These are phyloP conservation scores for Cercophora sp. DNA, from an alignment of 495 filamentous ascomycete species.

Conservation along the genomic window DNA sequence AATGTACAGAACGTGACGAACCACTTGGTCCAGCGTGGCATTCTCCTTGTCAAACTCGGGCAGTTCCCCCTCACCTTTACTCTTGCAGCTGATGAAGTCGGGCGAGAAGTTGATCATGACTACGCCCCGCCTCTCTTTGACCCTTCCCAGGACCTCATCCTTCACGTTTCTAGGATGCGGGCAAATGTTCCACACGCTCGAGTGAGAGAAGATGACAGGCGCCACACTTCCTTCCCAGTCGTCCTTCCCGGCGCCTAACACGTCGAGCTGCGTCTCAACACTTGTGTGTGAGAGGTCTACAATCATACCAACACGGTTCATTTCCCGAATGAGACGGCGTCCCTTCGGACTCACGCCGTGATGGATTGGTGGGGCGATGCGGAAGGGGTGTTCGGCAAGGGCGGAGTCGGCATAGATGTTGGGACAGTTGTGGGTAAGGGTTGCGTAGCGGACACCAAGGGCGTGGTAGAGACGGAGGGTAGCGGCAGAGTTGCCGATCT, in stretches of 20 bases:
- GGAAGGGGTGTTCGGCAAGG: constrained; percentile 44
- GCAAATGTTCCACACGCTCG: constrained; percentile 61
- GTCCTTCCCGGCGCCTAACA: constrained; percentile 46
- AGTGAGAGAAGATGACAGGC: constrained; percentile 73
- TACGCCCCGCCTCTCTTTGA: constrained; percentile 56
- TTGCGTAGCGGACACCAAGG: constrained; percentile 86
- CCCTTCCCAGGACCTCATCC: constrained; percentile 62
- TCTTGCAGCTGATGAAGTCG: constrained; percentile 69
- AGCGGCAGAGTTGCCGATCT: constrained; percentile 82
- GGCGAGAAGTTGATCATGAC: constrained; percentile 80
- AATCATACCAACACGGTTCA: constrained; percentile 79
- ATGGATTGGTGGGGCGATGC: constrained; percentile 49
- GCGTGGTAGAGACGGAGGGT: constrained; percentile 70
- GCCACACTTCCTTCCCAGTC: constrained; percentile 53
- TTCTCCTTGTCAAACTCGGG: constrained; percentile 57
- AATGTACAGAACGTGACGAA: constrained; percentile 67
- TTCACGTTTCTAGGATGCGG: constrained; percentile 70
- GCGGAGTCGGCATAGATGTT: constrained; percentile 88
- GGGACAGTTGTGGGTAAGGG: constrained; percentile 90
- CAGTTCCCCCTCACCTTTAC: constrained; percentile 54
- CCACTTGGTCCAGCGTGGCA: constrained; percentile 75
- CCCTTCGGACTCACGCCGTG: constrained; percentile 67
- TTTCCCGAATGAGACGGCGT: constrained; percentile 62
- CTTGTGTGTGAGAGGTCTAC: constrained; percentile 68
- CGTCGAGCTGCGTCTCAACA: constrained; percentile 66